Evolutionary conservation across 495 filamentous ascomycete genomes (phyloP).

Genomic region (Hypoxylon intermedium): DNA sequence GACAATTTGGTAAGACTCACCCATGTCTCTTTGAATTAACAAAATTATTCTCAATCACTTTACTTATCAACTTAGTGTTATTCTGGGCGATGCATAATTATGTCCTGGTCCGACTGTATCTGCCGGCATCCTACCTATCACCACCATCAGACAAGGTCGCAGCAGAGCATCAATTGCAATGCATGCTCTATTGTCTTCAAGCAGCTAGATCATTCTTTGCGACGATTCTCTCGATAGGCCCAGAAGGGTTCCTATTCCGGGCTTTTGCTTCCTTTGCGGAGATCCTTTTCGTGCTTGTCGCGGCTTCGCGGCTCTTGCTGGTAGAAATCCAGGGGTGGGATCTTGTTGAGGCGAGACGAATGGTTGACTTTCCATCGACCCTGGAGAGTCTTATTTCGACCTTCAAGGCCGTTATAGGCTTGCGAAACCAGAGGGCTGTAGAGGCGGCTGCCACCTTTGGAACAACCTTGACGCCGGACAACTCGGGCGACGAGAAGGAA

Average conservation of each 20-base stretch:
- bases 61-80: slow-evolving; percentile 21
- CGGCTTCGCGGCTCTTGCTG: slow-evolving; percentile 37
- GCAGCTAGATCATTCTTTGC: slow-evolving; percentile 35
- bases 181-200: slow-evolving; percentile 39
- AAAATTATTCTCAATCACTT: neutral
- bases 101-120: slow-evolving; percentile 41
- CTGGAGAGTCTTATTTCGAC: slow-evolving; percentile 25
- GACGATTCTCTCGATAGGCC: slow-evolving; percentile 18
- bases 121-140: slow-evolving; percentile 38
- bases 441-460: slow-evolving; percentile 21
- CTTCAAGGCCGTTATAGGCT: slow-evolving; percentile 5
- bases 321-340: slow-evolving; percentile 41
- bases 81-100: slow-evolving; percentile 41
- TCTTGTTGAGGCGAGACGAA: slow-evolving; percentile 28
- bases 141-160: slow-evolving; percentile 22
- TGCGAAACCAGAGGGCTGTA: slow-evolving; percentile 17
- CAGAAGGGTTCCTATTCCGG: slow-evolving; percentile 33
- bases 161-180: slow-evolving; percentile 32
- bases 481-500: slow-evolving; percentile 20
- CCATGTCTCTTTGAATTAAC: neutral
- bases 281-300: slow-evolving; percentile 37
- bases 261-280: slow-evolving; percentile 33
- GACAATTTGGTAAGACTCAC: slow-evolving; percentile 33
- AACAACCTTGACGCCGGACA: slow-evolving; percentile 12
- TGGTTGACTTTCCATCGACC: slow-evolving; percentile 29